phyloP scores from a whole-genome alignment of 1,139 yeast species.

The Hemisphaericaspora xylanilytica region DNA sequence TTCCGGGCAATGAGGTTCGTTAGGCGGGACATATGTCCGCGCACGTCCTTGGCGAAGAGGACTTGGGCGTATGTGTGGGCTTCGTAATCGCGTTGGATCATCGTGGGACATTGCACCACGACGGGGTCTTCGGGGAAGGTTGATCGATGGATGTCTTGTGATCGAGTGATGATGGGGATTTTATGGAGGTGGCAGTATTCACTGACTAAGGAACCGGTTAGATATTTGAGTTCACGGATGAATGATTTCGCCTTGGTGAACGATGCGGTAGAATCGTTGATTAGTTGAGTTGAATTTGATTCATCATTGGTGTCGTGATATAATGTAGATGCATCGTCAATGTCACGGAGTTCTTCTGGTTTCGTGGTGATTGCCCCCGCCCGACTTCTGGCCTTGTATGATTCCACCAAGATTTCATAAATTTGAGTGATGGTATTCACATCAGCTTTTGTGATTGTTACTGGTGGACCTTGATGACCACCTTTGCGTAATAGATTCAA shows the following conservation, averaged over 20 bases:
- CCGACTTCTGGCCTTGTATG: constrained; percentile 32
- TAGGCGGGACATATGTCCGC: constrained; percentile 34
- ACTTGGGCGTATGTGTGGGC: constrained; percentile 37
- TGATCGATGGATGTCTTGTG: constrained; percentile 18
- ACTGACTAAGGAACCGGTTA: constrained; percentile 27
- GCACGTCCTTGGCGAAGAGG: constrained; percentile 32
- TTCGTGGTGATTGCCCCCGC: constrained; percentile 24
- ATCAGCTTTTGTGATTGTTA: constrained; percentile 24
- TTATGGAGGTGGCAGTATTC: constrained; percentile 22
- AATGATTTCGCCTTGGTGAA: constrained; percentile 22
- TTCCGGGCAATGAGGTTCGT: constrained; percentile 35
- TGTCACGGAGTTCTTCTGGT: constrained; percentile 3
- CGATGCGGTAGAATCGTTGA: neutral
- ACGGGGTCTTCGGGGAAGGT: constrained; percentile 19
- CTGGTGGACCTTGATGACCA: neutral
- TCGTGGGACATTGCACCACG: constrained; percentile 36
- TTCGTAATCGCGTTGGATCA: constrained; percentile 34
- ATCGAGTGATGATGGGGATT: constrained; percentile 29
- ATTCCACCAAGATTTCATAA: constrained; percentile 29
- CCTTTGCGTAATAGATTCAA: constrained; percentile 28
- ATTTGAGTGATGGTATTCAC: constrained; percentile 35
- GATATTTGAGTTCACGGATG: constrained; percentile 24
- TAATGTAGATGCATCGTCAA: constrained; percentile 5
- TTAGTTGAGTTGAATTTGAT: neutral
- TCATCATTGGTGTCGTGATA: no score